Evolutionary conservation across 352 stramenopile genomes (phyloP).

Genomic region (Pelagophyceae sp.): DNA sequence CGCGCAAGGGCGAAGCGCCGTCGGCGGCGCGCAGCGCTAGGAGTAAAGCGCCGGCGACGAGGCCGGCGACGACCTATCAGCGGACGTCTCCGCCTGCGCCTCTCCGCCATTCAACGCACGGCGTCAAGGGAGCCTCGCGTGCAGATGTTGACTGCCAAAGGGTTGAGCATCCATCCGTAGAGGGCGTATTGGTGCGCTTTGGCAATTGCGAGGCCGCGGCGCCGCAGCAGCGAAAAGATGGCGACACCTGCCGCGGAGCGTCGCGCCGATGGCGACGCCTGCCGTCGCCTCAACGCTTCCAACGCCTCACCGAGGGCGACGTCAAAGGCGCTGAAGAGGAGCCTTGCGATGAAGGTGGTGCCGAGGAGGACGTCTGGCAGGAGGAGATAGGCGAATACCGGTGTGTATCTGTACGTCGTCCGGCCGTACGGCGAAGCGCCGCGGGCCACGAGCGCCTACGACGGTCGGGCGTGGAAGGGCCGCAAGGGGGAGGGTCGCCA

Average conservation of each 20-base stretch:
- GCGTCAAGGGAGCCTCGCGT: constrained; percentile 94
- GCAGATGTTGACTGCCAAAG: constrained; percentile 95
- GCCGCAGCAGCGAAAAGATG: constrained; percentile 53
- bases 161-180: constrained; percentile 92
- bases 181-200: constrained; percentile 37
- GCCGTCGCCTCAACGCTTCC: too few species aligned
- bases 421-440: constrained; percentile 80
- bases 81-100: too few species aligned
- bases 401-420: constrained; percentile 97
- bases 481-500: neutral
- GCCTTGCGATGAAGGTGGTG: constrained; percentile 66
- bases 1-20: neutral
- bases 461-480: too few species aligned
- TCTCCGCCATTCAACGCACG: too few species aligned
- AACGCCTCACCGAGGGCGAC: constrained; percentile 77
- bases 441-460: neutral
- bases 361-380: constrained; percentile 19
- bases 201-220: constrained; percentile 41
- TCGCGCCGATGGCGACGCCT: too few species aligned
- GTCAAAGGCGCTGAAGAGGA: constrained; percentile 91
- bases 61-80: constrained; percentile 83
- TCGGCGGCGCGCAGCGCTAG: constrained; percentile 18
- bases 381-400: constrained; percentile 71
- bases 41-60: constrained; percentile 45
- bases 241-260: too few species aligned